Conservation (phyloP, 306 rosid species). For the Hippophae rhamnoides region DNA sequence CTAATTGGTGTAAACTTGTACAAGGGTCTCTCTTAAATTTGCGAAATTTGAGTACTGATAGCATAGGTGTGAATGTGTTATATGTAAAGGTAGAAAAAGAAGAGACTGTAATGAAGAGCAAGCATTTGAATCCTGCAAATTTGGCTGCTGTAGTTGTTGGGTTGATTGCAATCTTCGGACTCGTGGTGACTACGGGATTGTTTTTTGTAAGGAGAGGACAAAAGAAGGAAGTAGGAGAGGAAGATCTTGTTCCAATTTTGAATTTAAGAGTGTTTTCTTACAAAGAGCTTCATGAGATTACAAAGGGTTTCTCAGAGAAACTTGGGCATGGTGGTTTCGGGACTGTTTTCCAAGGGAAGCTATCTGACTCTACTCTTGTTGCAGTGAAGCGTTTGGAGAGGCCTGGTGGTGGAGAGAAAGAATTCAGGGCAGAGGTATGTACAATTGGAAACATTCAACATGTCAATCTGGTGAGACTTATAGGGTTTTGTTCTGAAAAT, state of each 20-base stretch:
- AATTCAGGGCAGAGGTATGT: conserved; percentile 76
- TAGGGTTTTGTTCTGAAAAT: conserved; percentile 83
- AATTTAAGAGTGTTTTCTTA: conserved; percentile 56
- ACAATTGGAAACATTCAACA: conserved; percentile 85
- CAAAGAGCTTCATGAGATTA: conserved; percentile 63
- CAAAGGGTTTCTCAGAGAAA: conserved; percentile 59
- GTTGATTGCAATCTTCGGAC: conserved; percentile 29
- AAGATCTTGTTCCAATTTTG: conserved; percentile 27
- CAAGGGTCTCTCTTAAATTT: conserved; percentile 45
- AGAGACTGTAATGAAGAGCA: conserved; percentile 1
- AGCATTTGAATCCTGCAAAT: conserved; percentile 15
- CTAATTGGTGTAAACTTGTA: conserved; percentile 30
- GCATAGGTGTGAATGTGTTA: conserved; percentile 10
- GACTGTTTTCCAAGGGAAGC: conserved; percentile 64
- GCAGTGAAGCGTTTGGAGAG: conserved; percentile 83
- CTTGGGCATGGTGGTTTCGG: conserved; percentile 89
- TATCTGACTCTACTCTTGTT: conserved; percentile 44
- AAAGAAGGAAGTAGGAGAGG: conserved; percentile 31
- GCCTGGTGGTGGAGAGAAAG: conserved; percentile 81
- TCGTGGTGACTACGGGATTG: conserved; percentile 22
- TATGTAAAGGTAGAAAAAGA: conserved; percentile 35
- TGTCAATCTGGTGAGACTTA: conserved; percentile 66
- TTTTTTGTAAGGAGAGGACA: conserved; percentile 28
- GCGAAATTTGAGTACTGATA: conserved; percentile 29
- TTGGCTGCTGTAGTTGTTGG: conserved; percentile 38